Conservation (phyloP, 805 yeast species). For the Saturnispora bothae region DNA sequence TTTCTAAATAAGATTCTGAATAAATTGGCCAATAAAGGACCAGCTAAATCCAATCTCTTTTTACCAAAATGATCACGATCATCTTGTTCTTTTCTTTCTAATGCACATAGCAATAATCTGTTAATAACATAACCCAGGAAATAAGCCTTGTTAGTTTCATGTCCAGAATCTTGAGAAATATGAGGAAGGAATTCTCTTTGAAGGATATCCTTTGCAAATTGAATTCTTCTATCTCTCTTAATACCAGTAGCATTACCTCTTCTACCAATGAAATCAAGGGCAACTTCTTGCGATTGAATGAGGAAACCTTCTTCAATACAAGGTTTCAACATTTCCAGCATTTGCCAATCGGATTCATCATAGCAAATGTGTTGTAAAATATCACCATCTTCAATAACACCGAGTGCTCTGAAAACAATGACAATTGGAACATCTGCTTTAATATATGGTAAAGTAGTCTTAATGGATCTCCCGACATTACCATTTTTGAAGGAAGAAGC, state of each 20-base stretch:
- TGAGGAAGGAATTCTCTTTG: constrained; percentile 96
- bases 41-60: constrained; percentile 96
- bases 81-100: constrained; percentile 95
- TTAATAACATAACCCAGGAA: constrained; percentile 97
- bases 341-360: constrained; percentile 97
- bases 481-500: constrained; percentile 37
- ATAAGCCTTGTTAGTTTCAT: constrained; percentile 92
- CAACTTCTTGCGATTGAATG: constrained; percentile 96
- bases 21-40: constrained; percentile 91
- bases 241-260: constrained; percentile 97
- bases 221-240: constrained; percentile 94
- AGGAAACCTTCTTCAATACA: constrained; percentile 99
- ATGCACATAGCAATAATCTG: constrained; percentile 85
- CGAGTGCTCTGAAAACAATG: constrained; percentile 93
- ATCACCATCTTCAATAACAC: constrained; percentile 98
- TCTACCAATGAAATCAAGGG: constrained; percentile 95
- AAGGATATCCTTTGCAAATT: constrained; percentile 92
- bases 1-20: constrained; percentile 92
- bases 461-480: constrained; percentile 67
- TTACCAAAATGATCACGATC: constrained; percentile 99
- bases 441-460: constrained; percentile 92
- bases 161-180: constrained; percentile 95
- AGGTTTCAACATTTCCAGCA: constrained; percentile 97
- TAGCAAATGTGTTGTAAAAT: constrained; percentile 96
- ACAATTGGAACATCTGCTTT: constrained; percentile 96